Evolutionary conservation across 495 filamentous ascomycete genomes (phyloP), one percentile per base, ranked within the genome.

Genomic region (Beverwykella pulmonaria): DNA sequence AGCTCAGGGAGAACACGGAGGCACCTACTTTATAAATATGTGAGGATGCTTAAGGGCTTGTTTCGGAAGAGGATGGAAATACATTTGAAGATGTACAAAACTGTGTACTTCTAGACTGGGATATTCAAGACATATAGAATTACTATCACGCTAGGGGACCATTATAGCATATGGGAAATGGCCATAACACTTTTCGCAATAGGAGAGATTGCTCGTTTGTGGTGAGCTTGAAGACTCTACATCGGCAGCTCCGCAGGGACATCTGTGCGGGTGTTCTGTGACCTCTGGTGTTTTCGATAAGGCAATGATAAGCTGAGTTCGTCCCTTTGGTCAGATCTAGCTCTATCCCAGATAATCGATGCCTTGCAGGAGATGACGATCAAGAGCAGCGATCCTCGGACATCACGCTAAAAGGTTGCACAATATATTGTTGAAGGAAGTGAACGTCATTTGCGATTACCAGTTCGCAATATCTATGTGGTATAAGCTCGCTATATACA

Each of bases 1-100:
- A 74, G 65, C 49, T 55, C 15, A 71, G 67, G 53, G 49, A 50
- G 50, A 29, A 1, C 30, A n/a, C 55, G 26, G 57, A 55, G 32
- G 29, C 47, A 8, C 6, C 55, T 19, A 15, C 32, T 25, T 55
- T 23, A 55, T 67, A 23, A 60, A 25, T 12, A 22, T 44, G 39
- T 12, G 39, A 12, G 20, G 7, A 22, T 44, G 49, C 2, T n/a
- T n/a, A n/a, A n/a, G n/a, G n/a, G n/a, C n/a, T n/a, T n/a, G n/a
- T n/a, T n/a, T n/a, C n/a, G n/a, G n/a, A n/a, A n/a, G n/a, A n/a
- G n/a, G n/a, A 29, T 48, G 29, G 27, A 29, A 48, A 49, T 55
- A 32, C 9, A 47, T 48, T 49, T 46, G 25, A 57, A n/a, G 20
- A 32, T 39, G 39, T 44, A 44, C 15, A 44, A 34, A 59, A 30